Evolutionary conservation across 148 eudicot species (phyloP).

Genomic region (Vaccinium darrowii): DNA sequence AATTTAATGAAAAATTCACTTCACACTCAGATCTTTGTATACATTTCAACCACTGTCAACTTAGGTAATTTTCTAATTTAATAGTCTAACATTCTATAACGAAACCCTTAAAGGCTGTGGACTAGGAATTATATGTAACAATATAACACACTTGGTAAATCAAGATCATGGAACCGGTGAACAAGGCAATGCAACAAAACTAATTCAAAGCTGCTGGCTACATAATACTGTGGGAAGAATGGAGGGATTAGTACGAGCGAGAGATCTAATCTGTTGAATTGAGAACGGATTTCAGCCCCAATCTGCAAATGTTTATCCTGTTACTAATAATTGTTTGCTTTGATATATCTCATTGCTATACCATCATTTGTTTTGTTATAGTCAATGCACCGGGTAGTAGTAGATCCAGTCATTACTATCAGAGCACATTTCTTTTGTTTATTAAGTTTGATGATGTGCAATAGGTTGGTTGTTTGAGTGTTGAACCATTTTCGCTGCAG

Average conservation of each 20-base stretch:
- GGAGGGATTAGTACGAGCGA: neutral
- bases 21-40: neutral
- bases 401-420: no score
- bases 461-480: neutral
- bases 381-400: no score
- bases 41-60: neutral
- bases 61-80: neutral
- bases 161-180: neutral
- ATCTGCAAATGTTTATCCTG: neutral
- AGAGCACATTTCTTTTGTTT: neutral
- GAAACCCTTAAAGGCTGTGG: no score
- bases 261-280: neutral
- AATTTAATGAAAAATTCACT: neutral
- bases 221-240: neutral
- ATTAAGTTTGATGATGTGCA: neutral
- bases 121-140: neutral
- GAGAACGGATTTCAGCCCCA: neutral
- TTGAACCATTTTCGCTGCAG: neutral
- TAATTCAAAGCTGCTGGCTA: neutral
- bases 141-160: neutral
- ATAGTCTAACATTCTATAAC: neutral
- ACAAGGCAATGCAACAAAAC: neutral
- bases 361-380: no score
- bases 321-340: neutral
- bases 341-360: neutral